Percentiles rank a stretch among this genome's conserved stretches.
phyloP scores from a whole-genome alignment of 768 basidiomycete genomes.

The Tulasnella sp. region DNA sequence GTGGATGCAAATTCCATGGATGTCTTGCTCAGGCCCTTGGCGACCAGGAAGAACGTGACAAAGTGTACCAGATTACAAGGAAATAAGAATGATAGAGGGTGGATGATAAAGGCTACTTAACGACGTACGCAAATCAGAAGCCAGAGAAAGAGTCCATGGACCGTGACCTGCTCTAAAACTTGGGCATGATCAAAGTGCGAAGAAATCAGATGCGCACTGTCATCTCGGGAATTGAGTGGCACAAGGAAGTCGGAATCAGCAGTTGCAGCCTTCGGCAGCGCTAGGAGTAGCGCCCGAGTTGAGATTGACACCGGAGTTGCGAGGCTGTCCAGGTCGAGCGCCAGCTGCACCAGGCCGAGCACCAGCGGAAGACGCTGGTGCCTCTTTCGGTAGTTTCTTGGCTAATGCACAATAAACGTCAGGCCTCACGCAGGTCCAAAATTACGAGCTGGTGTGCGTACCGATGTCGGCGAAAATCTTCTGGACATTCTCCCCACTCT shows the following conservation, averaged over 20 bases:
- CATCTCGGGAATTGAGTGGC: not conserved
- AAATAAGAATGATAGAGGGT: constrained; percentile 3
- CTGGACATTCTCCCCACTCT: constrained; percentile 79
- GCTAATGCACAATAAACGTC: constrained; percentile 45
- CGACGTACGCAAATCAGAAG: not conserved
- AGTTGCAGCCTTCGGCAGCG: constrained; percentile 64
- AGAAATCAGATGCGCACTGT: not conserved
- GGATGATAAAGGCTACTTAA: not conserved
- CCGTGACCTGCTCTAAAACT: not conserved
- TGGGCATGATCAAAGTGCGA: not conserved
- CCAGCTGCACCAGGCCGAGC: constrained; percentile 51
- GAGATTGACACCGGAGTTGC: constrained; percentile 70
- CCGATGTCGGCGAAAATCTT: constrained; percentile 86
- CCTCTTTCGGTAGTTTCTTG: constrained; percentile 83
- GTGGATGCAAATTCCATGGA: not conserved
- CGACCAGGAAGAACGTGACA: not conserved
- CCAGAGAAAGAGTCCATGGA: not conserved
- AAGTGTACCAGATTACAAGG: constrained; percentile 7
- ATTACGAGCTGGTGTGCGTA: constrained; percentile 40
- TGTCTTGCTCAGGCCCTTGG: not conserved
- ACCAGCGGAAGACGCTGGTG: constrained; percentile 58
- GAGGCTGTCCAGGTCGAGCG: constrained; percentile 46
- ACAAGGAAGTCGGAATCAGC: constrained; percentile 43
- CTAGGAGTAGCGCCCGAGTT: constrained; percentile 58
- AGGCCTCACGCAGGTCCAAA: not conserved